Evolutionary conservation across 306 rosid species (phyloP).

Genomic region (Cicer yamashitae): DNA sequence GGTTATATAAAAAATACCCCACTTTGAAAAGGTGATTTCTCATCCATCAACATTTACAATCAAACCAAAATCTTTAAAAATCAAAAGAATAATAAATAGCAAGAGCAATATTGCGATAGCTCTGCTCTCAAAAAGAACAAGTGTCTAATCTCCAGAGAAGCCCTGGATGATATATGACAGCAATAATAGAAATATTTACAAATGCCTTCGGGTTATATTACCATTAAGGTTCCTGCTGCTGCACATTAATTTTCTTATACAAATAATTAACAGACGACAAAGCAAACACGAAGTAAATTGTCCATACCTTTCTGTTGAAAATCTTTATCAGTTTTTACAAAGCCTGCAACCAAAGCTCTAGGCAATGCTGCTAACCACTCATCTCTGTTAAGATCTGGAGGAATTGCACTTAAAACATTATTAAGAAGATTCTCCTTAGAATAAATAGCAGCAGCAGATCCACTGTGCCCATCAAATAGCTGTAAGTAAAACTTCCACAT

Average conservation of each 20-base stretch:
- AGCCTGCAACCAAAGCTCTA: constrained; percentile 97
- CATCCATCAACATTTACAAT: constrained; percentile 12
- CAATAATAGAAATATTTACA: constrained; percentile 12
- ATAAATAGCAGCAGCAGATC: constrained; percentile 96
- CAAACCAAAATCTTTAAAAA: neutral
- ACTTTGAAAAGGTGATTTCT: neutral
- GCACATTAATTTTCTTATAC: constrained; percentile 32
- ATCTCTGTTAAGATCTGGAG: constrained; percentile 89
- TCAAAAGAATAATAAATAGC: neutral
- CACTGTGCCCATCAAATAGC: constrained; percentile 99
- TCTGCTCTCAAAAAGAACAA: constrained; percentile 14
- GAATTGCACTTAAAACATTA: constrained; percentile 79
- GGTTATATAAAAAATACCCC: neutral
- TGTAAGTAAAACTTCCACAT: constrained; percentile 52
- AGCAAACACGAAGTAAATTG: constrained; percentile 36
- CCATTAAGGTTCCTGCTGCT: constrained; percentile 12
- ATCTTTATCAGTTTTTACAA: constrained; percentile 97
- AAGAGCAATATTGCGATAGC: constrained; percentile 15
- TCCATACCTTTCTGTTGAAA: constrained; percentile 76
- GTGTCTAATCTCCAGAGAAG: constrained; percentile 32
- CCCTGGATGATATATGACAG: constrained; percentile 1
- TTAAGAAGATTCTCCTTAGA: constrained; percentile 91
- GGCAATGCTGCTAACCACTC: constrained; percentile 98
- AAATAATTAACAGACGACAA: constrained; percentile 22
- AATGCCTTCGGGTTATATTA: constrained; percentile 25